Percentiles rank a stretch among this genome's conserved stretches.
These are phyloP conservation scores for Pouteria glomerata DNA, from an alignment of 148 eudicot species.

Conservation along the genomic window DNA sequence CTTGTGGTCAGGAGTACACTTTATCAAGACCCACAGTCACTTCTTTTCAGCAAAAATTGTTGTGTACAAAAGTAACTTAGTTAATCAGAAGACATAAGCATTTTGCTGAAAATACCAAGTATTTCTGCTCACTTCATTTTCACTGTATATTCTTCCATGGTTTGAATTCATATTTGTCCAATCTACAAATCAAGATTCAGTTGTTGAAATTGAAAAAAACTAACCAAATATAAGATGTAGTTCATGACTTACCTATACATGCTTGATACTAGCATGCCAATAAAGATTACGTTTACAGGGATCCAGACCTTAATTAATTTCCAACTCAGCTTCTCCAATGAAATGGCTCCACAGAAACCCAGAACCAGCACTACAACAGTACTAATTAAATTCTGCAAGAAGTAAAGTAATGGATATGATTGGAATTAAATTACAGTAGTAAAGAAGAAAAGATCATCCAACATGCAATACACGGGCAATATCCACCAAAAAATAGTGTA, in stretches of 20 bases:
- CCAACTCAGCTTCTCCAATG: constrained; percentile 68
- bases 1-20: background rate
- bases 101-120: background rate
- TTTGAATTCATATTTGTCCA: background rate
- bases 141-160: background rate
- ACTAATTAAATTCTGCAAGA: constrained; percentile 75
- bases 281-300: constrained; percentile 76
- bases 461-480: background rate
- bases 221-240: background rate
- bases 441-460: constrained; percentile 1
- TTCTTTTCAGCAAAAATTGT: background rate
- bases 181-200: constrained; percentile 5
- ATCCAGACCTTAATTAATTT: constrained; percentile 78
- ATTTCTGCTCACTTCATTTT: background rate
- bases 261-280: constrained; percentile 88
- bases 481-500: background rate
- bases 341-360: constrained; percentile 46
- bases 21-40: background rate
- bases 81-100: background rate
- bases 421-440: background rate
- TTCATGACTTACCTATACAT: constrained; percentile 65
- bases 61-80: background rate
- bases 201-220: background rate
- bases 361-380: constrained; percentile 48
- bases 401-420: background rate